Base-by-base conservation (phyloP, 495 filamentous ascomycete species). In the Hyaloscypha hepaticicola region DNA sequence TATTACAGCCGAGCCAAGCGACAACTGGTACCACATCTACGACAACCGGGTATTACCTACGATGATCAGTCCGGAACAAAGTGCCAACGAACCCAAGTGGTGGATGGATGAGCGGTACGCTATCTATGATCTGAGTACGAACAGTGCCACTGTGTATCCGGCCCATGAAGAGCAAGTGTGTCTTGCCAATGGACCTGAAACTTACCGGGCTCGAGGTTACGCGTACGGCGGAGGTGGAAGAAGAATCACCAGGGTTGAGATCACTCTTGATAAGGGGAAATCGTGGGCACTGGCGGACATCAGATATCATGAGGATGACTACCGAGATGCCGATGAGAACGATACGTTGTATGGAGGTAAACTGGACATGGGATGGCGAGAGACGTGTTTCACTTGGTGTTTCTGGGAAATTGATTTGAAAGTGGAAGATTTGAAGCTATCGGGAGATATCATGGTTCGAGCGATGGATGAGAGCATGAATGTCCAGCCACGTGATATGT, bases 21-120 rank as follows among this genome's bases (percentile, higher is more conserved):
- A 94, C 57, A 97, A 96, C 68, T 97, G 93, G 93, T 98, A 97
- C 68, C 94, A 98, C 74, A 91, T 96, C 60, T 91, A 96, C 71
- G 94, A 98, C 71, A 98, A 98, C 68, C 79, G 94, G 52, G 93
- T 97, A 9, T 75, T 98, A 53, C 94, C 94, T 19, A 96, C 92
- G 0, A 94, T 88, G 85, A 83, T 97, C 16, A 87, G 84, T 12
- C 93, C 94, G 0, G 93, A 96, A 65, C 88, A 90, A 76, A 83
- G 90, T 48, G 88, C 88, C 1, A 81, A 84, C 51, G 80, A 96
- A 61, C 86, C 87, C 0, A 84, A 87, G 5, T 90, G 88, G 82
- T 98, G 94, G 94, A 85, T 76, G 53, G 94, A 98, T 73, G 94
- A 97, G 60, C 82, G 93, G 49, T 97, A 97, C 72, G 93, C 93